These are phyloP conservation scores for Mortierella sp. DNA, from an alignment of 371 early-diverging fungal species.

Conservation along the genomic window DNA sequence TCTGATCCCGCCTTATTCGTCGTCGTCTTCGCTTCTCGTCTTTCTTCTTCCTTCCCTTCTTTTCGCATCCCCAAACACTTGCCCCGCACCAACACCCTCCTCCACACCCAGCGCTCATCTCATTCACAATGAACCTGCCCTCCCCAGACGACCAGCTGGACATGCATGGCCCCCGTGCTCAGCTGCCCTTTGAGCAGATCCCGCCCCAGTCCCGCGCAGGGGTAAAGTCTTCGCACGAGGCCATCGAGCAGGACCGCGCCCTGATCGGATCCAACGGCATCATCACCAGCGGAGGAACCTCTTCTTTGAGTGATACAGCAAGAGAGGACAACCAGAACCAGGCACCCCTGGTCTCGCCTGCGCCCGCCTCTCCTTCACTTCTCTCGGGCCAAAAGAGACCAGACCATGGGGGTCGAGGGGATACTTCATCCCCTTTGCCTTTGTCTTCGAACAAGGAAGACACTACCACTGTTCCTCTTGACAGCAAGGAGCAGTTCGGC, in stretches of 20 bases:
- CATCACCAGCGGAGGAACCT: slow-evolving; percentile 38
- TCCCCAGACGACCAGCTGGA: slow-evolving; percentile 57
- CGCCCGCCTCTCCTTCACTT: not conserved
- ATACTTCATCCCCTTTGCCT: not conserved
- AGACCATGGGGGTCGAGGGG: slow-evolving; percentile 22
- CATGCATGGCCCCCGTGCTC: slow-evolving; percentile 52
- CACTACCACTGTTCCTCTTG: not conserved
- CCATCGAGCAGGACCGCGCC: slow-evolving; percentile 34
- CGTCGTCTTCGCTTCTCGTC: slow-evolving; percentile 31
- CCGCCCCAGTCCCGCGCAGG: slow-evolving; percentile 48
- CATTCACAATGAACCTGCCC: slow-evolving; percentile 47
- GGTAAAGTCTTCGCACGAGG: slow-evolving; percentile 51
- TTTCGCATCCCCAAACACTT: not conserved
- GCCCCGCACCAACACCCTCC: not conserved
- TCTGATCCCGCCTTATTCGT: slow-evolving; percentile 20
- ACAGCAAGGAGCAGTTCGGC: not conserved
- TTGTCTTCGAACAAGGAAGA: not conserved
- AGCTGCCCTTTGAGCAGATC: slow-evolving; percentile 56
- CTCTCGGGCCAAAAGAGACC: slow-evolving; percentile 38
- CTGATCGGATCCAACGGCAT: slow-evolving; percentile 43
- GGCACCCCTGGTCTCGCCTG: slow-evolving; percentile 41
- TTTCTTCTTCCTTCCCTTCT: slow-evolving; percentile 22
- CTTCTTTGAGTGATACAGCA: slow-evolving; percentile 4
- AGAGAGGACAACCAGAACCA: slow-evolving; percentile 11
- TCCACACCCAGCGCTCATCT: slow-evolving; percentile 30